Conservation (phyloP, 768 basidiomycete species). For the Podaxis sp. region DNA sequence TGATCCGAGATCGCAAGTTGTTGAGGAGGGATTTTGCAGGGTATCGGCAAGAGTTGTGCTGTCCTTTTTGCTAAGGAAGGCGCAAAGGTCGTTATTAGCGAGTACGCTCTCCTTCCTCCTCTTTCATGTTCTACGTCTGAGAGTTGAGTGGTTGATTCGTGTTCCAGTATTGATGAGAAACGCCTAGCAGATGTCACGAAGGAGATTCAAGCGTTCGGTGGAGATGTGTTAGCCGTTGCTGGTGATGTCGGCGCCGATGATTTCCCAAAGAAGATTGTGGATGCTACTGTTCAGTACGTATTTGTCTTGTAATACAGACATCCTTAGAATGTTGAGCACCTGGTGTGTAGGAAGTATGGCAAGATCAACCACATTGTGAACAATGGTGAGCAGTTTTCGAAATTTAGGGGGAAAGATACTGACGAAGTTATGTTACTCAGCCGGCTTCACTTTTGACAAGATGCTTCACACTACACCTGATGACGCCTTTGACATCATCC, state of each 20-base stretch:
- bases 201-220: constrained; percentile 71
- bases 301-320: not conserved
- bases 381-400: constrained; percentile 47
- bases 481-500: constrained; percentile 76
- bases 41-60: constrained; percentile 74
- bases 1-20: not conserved
- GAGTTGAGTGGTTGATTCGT: no score
- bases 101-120: constrained; percentile 38
- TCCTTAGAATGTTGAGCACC: not conserved
- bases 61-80: constrained; percentile 81
- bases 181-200: constrained; percentile 62
- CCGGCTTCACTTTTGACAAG: constrained; percentile 79
- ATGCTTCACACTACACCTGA: constrained; percentile 88
- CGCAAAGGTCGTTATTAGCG: constrained; percentile 82
- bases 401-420: not conserved
- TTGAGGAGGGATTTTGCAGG: constrained; percentile 34
- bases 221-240: constrained; percentile 67
- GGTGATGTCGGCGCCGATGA: constrained; percentile 84
- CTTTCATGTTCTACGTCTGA: not conserved
- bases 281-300: constrained; percentile 69
- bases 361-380: constrained; percentile 87
- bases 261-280: constrained; percentile 74
- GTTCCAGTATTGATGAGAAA: constrained; percentile 61
- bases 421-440: constrained; percentile 24
- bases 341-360: constrained; percentile 57